A percentile compares a stretch with the other conserved stretches of the same genome.
Evolutionary conservation across 371 early-diverging fungal genomes (phyloP).

Genomic region (Parasitella parasitica): DNA sequence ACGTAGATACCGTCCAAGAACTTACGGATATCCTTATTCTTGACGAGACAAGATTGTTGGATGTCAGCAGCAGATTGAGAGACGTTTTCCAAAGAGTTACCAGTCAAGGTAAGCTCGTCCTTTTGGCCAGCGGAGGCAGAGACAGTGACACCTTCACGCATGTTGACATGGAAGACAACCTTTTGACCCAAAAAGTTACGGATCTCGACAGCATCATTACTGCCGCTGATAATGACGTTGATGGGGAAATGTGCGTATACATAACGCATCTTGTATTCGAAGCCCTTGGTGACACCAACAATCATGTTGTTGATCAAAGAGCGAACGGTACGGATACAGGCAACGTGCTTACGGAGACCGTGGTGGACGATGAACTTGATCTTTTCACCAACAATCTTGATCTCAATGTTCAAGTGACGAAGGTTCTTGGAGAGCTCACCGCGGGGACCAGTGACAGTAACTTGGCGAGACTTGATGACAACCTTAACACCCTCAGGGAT

Average conservation of each 20-base stretch:
- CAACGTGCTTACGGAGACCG: constrained; percentile 97
- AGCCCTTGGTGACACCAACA: constrained; percentile 99
- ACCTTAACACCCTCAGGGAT: constrained; percentile 82
- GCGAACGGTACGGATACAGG: constrained; percentile 97
- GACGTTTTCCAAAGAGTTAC: constrained; percentile 97
- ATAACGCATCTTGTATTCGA: constrained; percentile 99
- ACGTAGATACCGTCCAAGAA: constrained; percentile 99
- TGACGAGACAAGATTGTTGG: constrained; percentile 75
- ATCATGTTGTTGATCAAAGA: constrained; percentile 98
- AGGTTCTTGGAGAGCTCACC: constrained; percentile 91
- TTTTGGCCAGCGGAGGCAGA: constrained; percentile 86
- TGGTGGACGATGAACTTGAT: constrained; percentile 94
- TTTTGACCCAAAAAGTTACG: constrained; percentile 99
- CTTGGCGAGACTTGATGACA: constrained; percentile 73
- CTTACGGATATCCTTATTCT: constrained; percentile 98
- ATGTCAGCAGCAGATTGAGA: constrained; percentile 95
- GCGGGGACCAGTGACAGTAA: constrained; percentile 86
- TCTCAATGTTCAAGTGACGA: constrained; percentile 94
- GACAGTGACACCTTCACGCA: constrained; percentile 92
- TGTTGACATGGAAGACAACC: constrained; percentile 85
- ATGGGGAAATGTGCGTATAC: constrained; percentile 99
- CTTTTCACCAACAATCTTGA: constrained; percentile 50
- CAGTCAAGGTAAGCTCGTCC: constrained; percentile 96
- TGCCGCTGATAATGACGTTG: constrained; percentile 91
- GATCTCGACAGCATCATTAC: constrained; percentile 89